phyloP scores from a whole-genome alignment of 73 alveolate species.

The Stentor roeselii region DNA sequence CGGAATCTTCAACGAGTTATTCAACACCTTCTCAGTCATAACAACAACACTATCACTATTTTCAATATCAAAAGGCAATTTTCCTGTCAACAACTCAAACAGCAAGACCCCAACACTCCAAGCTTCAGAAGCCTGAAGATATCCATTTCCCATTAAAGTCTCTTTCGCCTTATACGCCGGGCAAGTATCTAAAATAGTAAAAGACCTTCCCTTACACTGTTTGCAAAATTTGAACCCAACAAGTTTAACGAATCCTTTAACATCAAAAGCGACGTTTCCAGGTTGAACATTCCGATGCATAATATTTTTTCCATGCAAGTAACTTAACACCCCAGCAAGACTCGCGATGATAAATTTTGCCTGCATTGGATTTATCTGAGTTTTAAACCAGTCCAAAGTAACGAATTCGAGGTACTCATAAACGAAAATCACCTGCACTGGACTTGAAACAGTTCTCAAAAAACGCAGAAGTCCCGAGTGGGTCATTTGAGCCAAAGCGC shows the following conservation, averaged over 20 bases:
- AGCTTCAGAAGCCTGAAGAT: not conserved
- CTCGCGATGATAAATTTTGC: not conserved
- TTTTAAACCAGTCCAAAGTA: no score
- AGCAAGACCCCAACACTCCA: not conserved
- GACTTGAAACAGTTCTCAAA: not conserved
- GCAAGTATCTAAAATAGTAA: not conserved
- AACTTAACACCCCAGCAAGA: not conserved
- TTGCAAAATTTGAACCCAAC: not conserved
- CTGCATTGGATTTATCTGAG: no score
- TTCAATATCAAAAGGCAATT: not conserved
- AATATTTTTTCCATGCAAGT: not conserved
- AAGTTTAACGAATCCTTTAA: not conserved
- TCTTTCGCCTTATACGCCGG: not conserved
- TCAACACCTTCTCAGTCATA: not conserved
- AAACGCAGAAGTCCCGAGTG: not conserved
- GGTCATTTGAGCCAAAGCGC: not conserved
- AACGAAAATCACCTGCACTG: not conserved
- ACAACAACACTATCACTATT: not conserved
- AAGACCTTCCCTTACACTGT: not conserved
- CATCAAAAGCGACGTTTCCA: not conserved
- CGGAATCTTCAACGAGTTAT: not conserved
- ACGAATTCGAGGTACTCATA: not conserved
- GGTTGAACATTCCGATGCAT: not conserved
- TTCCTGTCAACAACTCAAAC: not conserved
- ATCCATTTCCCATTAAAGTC: not conserved